Conservation (phyloP, 2,329 filamentous ascomycete genomes). For the Chaetomium sp. region DNA sequence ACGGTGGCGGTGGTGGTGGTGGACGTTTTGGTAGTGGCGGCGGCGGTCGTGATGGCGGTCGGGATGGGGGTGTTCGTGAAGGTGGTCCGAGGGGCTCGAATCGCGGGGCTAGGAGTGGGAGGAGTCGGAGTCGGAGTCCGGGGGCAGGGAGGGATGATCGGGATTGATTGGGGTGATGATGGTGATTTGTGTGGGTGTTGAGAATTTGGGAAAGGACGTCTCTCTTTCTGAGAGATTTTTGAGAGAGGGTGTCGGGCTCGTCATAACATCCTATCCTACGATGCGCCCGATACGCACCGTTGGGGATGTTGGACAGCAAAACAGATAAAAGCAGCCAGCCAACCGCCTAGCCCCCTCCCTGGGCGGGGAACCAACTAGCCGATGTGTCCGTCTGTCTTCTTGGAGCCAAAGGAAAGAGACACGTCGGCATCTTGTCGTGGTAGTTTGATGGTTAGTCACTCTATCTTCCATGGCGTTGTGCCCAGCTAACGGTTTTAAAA, state of each 20-base stretch:
- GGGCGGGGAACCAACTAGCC: constrained; percentile 1
- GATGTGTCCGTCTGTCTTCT: constrained; percentile 13
- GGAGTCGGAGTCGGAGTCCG: constrained; percentile 45
- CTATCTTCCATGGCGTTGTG: too few relatives aligned
- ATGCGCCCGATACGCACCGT: too few relatives aligned
- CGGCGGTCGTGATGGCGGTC: constrained; percentile 29
- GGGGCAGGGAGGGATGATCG: constrained; percentile 25
- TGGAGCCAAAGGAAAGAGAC: constrained; percentile 4
- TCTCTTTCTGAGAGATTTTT: too few relatives aligned
- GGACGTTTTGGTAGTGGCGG: constrained; percentile 22
- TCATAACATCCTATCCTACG: too few relatives aligned
- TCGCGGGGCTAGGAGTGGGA: constrained; percentile 31
- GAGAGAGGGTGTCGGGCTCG: too few relatives aligned
- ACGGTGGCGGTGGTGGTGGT: constrained; percentile 28
- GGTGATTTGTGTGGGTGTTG: not conserved
- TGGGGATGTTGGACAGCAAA: too few relatives aligned
- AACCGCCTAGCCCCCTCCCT: too few relatives aligned
- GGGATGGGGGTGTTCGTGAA: constrained; percentile 33
- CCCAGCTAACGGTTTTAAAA: too few relatives aligned
- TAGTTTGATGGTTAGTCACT: constrained; percentile 10
- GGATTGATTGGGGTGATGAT: too few relatives aligned
- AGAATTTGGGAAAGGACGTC: too few relatives aligned
- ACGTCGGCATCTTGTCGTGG: constrained; percentile 19
- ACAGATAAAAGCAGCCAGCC: too few relatives aligned
- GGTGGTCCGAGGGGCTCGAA: constrained; percentile 36